These are phyloP conservation scores for Pontederia paniculata DNA, from an alignment of 176 grass and related monocot genomes.

Conservation along the genomic window DNA sequence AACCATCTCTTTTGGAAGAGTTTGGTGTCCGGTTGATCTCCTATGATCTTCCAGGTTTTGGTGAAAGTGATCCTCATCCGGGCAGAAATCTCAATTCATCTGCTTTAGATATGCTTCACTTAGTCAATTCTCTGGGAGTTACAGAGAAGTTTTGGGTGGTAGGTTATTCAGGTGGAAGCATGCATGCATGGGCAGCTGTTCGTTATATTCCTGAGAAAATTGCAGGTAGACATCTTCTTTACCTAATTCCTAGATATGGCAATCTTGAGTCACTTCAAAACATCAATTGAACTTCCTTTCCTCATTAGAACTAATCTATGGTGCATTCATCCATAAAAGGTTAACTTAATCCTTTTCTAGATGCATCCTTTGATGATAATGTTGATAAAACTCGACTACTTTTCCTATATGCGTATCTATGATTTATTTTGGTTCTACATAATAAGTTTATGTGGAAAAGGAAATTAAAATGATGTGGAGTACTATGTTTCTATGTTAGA, in stretches of 20 bases:
- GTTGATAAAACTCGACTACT: too few species aligned
- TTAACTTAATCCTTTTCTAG: too few species aligned
- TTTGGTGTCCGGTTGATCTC: conserved; percentile 78
- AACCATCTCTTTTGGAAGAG: conserved; percentile 56
- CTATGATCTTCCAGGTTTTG: conserved; percentile 98
- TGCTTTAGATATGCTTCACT: conserved; percentile 84
- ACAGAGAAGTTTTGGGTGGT: conserved; percentile 78
- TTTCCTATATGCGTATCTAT: too few species aligned
- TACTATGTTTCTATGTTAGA: not conserved
- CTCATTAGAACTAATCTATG: too few species aligned
- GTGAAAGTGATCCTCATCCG: conserved; percentile 93
- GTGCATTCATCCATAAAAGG: too few species aligned
- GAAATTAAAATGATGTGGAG: not conserved
- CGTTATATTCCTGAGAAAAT: conserved; percentile 83
- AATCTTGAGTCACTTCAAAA: too few species aligned
- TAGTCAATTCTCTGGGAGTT: conserved; percentile 55
- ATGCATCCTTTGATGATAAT: too few species aligned
- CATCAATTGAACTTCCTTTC: too few species aligned
- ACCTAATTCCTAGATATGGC: too few species aligned
- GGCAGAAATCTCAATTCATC: conserved; percentile 80
- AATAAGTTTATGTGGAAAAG: not conserved
- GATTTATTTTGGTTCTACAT: too few species aligned
- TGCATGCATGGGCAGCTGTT: conserved; percentile 94
- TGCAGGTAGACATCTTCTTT: conserved; percentile 42
- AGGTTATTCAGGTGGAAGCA: conserved; percentile 72